Conservation (phyloP, 2,329 filamentous ascomycete species). For the Monosporascus ibericus region DNA sequence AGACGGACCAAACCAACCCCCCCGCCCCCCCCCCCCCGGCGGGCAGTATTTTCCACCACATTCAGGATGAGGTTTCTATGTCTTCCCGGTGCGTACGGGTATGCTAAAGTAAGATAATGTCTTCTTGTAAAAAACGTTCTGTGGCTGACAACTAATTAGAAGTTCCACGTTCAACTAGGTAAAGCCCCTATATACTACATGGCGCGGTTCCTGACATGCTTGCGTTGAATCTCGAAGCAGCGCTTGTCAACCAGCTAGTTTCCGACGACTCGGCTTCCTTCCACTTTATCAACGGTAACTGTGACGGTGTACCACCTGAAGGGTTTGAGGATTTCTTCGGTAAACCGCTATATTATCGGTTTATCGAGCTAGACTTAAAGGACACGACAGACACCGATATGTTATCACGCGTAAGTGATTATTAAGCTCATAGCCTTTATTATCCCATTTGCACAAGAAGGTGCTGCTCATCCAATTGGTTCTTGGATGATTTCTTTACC, state of each 20-base stretch:
- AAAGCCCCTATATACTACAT: constrained; percentile 9
- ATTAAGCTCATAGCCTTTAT: background rate
- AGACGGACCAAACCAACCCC: too few species aligned
- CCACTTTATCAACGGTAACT: constrained; percentile 46
- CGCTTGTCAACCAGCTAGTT: constrained; percentile 41
- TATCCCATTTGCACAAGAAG: background rate
- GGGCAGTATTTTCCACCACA: constrained; percentile 12
- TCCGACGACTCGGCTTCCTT: constrained; percentile 42
- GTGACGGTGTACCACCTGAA: constrained; percentile 41
- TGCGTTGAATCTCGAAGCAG: constrained; percentile 27
- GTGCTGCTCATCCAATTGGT: background rate
- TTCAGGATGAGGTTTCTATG: constrained; percentile 49
- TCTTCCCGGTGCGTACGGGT: constrained; percentile 52
- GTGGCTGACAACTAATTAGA: constrained; percentile 29
- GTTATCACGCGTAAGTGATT: constrained; percentile 28
- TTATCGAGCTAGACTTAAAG: constrained; percentile 44
- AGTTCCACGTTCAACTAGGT: constrained; percentile 51
- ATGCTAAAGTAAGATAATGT: constrained; percentile 31
- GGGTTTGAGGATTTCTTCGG: constrained; percentile 55
- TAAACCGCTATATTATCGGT: constrained; percentile 47
- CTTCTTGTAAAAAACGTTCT: constrained; percentile 1
- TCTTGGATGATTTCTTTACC: too few species aligned
- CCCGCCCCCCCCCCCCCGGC: too few species aligned
- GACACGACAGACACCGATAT: constrained; percentile 38
- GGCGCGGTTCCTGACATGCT: background rate